A percentile compares a stretch with the other conserved stretches of the same genome.
Evolutionary conservation across 345 rosid species (phyloP).

Genomic region (Aegle marmelos): DNA sequence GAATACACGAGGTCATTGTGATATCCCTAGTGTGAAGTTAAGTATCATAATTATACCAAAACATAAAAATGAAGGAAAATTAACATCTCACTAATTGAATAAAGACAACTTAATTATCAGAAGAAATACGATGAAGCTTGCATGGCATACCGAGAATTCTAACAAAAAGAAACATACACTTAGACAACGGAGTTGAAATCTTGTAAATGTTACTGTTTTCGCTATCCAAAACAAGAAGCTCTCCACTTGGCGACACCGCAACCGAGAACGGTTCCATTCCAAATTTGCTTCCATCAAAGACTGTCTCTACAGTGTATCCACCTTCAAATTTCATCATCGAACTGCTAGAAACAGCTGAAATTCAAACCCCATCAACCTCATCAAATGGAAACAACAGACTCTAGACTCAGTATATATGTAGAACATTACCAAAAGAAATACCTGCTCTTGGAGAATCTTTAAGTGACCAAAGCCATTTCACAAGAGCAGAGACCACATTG

Average conservation of each 20-base stretch:
- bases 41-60: not conserved
- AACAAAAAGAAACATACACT: constrained; percentile 48
- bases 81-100: not conserved
- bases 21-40: constrained; percentile 40
- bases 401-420: not conserved
- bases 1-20: not conserved
- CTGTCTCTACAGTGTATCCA: constrained; percentile 94
- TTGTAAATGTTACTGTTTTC: constrained; percentile 84
- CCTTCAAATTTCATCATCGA: constrained; percentile 92
- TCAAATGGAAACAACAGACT: constrained; percentile 8
- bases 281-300: constrained; percentile 90
- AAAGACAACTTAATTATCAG: not conserved
- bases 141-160: not conserved
- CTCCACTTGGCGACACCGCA: constrained; percentile 68
- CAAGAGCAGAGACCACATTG: constrained; percentile 68
- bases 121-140: not conserved
- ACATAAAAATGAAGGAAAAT: not conserved
- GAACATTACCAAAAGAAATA: constrained; percentile 17
- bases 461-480: constrained; percentile 93
- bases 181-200: constrained; percentile 77
- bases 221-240: constrained; percentile 83
- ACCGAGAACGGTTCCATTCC: constrained; percentile 87
- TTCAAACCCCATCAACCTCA: constrained; percentile 15
- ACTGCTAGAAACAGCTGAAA: constrained; percentile 71
- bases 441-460: constrained; percentile 72